Evolutionary conservation across 108 stramenopile species (phyloP).

Genomic region (Nitzschia sp.): DNA sequence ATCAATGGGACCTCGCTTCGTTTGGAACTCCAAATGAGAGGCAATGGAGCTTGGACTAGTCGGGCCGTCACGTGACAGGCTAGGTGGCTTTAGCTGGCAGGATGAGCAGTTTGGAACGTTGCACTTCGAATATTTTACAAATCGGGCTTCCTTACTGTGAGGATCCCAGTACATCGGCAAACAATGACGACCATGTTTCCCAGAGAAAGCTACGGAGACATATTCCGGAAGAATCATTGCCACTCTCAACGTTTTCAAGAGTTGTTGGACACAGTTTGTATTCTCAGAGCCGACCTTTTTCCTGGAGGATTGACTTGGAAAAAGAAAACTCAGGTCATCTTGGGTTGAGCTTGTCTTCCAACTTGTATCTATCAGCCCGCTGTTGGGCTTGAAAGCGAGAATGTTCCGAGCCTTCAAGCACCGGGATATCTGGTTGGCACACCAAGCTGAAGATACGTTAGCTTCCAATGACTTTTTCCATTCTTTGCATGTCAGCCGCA

Average conservation of each 20-base stretch:
- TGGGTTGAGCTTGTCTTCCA: slow-evolving; percentile 10
- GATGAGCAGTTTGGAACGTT: background rate
- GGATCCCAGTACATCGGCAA: background rate
- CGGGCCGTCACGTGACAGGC: background rate
- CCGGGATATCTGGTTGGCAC: background rate
- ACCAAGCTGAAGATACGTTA: background rate
- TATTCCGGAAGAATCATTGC: background rate
- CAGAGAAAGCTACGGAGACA: slow-evolving; percentile 5
- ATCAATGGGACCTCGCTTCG: background rate
- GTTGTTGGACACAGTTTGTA: background rate
- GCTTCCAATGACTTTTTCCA: background rate
- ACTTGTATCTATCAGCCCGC: background rate
- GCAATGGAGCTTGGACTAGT: background rate
- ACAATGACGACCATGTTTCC: slow-evolving; percentile 15
- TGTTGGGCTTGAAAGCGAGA: background rate
- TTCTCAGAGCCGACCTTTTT: background rate
- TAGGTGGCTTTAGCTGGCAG: background rate
- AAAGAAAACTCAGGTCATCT: background rate
- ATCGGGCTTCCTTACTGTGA: background rate
- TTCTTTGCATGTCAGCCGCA: background rate
- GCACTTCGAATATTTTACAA: background rate
- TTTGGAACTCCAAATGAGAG: background rate
- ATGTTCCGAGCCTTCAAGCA: background rate
- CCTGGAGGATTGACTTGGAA: background rate
- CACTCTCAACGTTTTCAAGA: background rate